Conservation (phyloP, 2,329 filamentous ascomycete species). For the Echinosphaeria canescens region DNA sequence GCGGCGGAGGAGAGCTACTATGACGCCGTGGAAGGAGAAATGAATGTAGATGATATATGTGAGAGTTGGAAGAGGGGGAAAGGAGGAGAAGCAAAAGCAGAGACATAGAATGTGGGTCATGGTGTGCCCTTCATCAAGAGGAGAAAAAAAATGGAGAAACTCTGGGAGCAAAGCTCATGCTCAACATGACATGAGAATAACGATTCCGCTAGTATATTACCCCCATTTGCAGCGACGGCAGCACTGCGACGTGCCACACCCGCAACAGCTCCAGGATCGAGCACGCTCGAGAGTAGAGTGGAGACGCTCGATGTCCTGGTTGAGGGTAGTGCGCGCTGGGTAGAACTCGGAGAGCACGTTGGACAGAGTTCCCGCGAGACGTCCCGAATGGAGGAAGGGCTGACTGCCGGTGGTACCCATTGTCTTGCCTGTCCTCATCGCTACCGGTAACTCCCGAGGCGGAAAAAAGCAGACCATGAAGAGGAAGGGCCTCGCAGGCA, state of each 20-base stretch:
- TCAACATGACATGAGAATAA: constrained; percentile 13
- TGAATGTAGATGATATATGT: too few relatives aligned
- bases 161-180: constrained; percentile 9
- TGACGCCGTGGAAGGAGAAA: constrained; percentile 22
- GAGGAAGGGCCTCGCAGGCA: too few relatives aligned
- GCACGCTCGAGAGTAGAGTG: constrained; percentile 21
- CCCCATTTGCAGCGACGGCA: constrained; percentile 20
- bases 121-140: too few relatives aligned
- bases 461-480: too few relatives aligned
- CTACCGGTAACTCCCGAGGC: too few relatives aligned
- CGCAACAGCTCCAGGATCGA: constrained; percentile 23
- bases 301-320: constrained; percentile 10
- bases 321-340: constrained; percentile 10
- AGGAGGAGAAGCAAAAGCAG: too few relatives aligned
- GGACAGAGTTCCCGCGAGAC: constrained; percentile 21
- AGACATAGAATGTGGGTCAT: too few relatives aligned
- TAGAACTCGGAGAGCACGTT: constrained; percentile 22
- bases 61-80: too few relatives aligned
- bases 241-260: constrained; percentile 21
- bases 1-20: constrained; percentile 21
- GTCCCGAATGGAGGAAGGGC: constrained; percentile 22
- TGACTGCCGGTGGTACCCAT: constrained; percentile 14
- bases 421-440: constrained; percentile 8
- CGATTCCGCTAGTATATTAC: constrained; percentile 15
- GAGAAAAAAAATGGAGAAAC: constrained; percentile 20